phyloP scores from a whole-genome alignment of 176 grass and related monocot species.

The Oryza australiensis region DNA sequence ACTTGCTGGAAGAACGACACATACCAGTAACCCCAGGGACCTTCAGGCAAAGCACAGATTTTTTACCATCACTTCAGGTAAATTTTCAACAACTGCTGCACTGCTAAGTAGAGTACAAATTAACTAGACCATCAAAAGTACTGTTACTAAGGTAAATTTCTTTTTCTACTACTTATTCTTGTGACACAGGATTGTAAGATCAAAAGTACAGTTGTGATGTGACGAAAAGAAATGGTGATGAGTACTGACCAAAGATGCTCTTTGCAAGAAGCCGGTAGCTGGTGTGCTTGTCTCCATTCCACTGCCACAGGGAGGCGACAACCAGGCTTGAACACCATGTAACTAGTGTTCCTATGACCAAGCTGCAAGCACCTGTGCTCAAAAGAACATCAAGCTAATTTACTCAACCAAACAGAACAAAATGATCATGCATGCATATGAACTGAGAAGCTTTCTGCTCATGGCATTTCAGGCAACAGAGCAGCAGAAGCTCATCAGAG shows the following conservation, averaged over 20 bases:
- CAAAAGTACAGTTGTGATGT: neutral
- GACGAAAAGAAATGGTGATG: neutral
- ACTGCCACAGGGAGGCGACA: conserved; percentile 71
- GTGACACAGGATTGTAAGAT: too few relatives aligned
- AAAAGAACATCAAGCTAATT: neutral
- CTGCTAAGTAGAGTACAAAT: neutral
- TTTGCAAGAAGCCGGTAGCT: conserved; percentile 62
- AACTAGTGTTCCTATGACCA: conserved; percentile 62
- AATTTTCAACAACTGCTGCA: neutral
- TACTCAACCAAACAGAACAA: neutral
- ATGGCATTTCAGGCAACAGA: neutral
- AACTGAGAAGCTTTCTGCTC: neutral
- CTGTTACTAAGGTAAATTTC: neutral
- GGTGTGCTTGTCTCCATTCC: conserved; percentile 78
- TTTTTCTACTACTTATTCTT: too few relatives aligned
- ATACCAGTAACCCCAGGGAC: conserved; percentile 71
- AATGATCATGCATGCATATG: neutral
- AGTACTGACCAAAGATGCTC: conserved; percentile 70
- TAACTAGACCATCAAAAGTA: neutral
- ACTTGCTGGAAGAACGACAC: conserved; percentile 74
- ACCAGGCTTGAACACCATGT: conserved; percentile 77
- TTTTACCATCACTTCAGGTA: neutral
- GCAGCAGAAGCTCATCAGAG: neutral
- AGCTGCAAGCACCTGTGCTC: conserved; percentile 54
- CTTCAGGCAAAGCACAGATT: conserved; percentile 37